Percentiles rank a stretch among this genome's conserved stretches.
Evolutionary conservation across 2,329 filamentous ascomycete species (phyloP).

Genomic region (Diplodia seriata): DNA sequence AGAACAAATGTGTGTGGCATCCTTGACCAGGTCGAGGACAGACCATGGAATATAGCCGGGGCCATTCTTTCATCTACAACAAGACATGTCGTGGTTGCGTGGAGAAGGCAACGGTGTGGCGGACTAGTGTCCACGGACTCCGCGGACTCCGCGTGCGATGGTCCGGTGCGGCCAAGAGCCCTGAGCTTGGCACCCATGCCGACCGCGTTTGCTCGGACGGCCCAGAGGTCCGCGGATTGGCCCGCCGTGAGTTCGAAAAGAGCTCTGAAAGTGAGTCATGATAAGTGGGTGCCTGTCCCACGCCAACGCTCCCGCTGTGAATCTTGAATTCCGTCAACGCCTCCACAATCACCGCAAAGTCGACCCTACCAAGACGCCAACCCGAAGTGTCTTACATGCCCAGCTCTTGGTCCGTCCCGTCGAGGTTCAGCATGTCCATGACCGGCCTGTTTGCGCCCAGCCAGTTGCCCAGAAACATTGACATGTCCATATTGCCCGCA

Average conservation of each 20-base stretch:
- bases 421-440: constrained; percentile 26
- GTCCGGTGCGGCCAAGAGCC: constrained; percentile 1
- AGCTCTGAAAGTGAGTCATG: background rate
- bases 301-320: background rate
- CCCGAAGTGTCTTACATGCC: background rate
- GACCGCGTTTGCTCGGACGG: constrained; percentile 4
- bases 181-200: constrained; percentile 1
- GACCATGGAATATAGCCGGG: background rate
- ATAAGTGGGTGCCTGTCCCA: background rate
- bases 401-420: constrained; percentile 2
- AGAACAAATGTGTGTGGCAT: background rate
- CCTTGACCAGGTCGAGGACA: background rate
- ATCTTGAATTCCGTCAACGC: background rate
- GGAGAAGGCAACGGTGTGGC: background rate
- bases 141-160: constrained; percentile 4
- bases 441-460: constrained; percentile 22
- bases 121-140: background rate
- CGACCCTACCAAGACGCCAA: background rate
- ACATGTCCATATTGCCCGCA: constrained; percentile 21
- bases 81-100: background rate
- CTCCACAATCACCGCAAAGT: background rate
- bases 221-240: background rate
- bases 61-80: background rate
- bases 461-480: constrained; percentile 27
- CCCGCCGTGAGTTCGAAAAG: background rate